Evolutionary conservation across 352 stramenopile genomes (phyloP).

Genomic region (Pythium sukuiense): DNA sequence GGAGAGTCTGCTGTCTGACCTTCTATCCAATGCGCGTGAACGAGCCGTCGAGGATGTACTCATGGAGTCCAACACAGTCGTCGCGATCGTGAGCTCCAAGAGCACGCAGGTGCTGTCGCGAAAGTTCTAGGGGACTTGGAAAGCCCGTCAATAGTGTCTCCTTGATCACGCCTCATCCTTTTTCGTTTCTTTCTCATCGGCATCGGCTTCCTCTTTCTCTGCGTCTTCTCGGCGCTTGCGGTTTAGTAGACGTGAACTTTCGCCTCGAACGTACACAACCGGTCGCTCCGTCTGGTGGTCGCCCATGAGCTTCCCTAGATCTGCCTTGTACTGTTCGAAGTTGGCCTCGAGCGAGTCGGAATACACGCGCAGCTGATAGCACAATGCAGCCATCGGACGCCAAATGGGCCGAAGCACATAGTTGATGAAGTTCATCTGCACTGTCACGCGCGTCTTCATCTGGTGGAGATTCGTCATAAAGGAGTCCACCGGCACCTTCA

Average conservation of each 20-base stretch:
- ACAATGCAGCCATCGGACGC: conserved; percentile 55
- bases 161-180: background rate
- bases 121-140: conserved; percentile 27
- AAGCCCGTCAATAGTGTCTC: background rate
- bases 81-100: conserved; percentile 82
- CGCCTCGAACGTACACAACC: conserved; percentile 38
- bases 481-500: conserved; percentile 48
- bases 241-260: conserved; percentile 40
- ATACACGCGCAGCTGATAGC: conserved; percentile 64
- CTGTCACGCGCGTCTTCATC: conserved; percentile 48
- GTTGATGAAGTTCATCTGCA: conserved; percentile 77
- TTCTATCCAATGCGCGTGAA: conserved; percentile 77
- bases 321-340: conserved; percentile 58
- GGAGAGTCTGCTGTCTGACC: conserved; percentile 70
- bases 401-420: conserved; percentile 77
- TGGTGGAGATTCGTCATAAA: conserved; percentile 74
- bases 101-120: conserved; percentile 67
- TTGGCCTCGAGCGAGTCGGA: conserved; percentile 59
- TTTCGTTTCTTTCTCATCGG: background rate
- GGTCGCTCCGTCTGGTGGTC: conserved; percentile 29
- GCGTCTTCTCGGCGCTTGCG: conserved; percentile 19
- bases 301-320: conserved; percentile 49
- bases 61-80: conserved; percentile 84
- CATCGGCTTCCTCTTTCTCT: background rate
- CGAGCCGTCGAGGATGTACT: conserved; percentile 58